Conservation (phyloP, 768 basidiomycete species). For the Nidularia pulvinata region DNA sequence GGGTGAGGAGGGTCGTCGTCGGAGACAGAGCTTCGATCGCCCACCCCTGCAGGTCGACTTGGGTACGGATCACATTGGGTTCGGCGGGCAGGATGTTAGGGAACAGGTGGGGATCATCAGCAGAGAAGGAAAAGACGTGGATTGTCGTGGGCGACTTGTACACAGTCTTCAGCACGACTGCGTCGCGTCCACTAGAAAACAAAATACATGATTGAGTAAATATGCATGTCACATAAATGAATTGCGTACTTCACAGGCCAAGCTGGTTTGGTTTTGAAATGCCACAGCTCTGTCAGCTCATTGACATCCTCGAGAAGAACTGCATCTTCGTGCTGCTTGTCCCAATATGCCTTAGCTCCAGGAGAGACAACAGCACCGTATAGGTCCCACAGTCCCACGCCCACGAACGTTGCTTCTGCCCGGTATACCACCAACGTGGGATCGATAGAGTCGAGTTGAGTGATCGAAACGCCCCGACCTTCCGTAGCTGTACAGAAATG, state of each 20-base stretch:
- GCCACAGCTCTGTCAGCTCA: conserved; percentile 92
- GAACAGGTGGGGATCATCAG: conserved; percentile 87
- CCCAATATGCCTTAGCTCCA: conserved; percentile 84
- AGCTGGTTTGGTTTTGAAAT: conserved; percentile 85
- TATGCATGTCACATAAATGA: conserved; percentile 3
- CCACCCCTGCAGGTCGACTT: conserved; percentile 99
- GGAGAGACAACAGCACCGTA: conserved; percentile 87
- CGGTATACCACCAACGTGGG: conserved; percentile 95
- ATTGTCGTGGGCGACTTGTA: conserved; percentile 97
- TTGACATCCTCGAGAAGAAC: conserved; percentile 86
- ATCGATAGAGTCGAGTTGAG: conserved; percentile 96
- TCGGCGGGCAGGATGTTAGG: conserved; percentile 67
- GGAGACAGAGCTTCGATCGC: conserved; percentile 95
- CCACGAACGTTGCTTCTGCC: conserved; percentile 97
- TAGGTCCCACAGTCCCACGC: conserved; percentile 94
- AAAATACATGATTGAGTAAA: conserved; percentile 8
- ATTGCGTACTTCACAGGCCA: conserved; percentile 89
- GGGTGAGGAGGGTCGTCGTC: conserved; percentile 89
- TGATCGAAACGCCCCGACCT: conserved; percentile 87
- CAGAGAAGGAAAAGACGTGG: conserved; percentile 95
- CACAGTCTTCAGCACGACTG: conserved; percentile 90
- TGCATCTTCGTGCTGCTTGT: conserved; percentile 88
- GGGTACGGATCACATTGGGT: conserved; percentile 84
- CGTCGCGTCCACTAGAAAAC: conserved; percentile 70
- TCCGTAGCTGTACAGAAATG: conserved; percentile 61